phyloP scores from a whole-genome alignment of 129 eudicot genomes.

The Chrysanthemum seticuspe region DNA sequence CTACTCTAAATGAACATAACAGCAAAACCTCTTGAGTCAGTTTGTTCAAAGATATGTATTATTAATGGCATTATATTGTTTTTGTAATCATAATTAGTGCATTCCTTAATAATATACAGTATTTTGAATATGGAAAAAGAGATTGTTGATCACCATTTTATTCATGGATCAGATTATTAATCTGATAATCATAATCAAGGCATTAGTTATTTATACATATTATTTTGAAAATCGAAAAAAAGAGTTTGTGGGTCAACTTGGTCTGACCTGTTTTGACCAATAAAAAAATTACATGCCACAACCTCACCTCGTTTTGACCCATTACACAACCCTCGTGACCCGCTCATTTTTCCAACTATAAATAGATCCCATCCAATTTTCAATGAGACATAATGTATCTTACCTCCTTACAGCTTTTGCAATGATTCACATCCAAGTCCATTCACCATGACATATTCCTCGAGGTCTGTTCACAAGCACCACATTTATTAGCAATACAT shows the following conservation, averaged over 20 bases:
- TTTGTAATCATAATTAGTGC: background rate
- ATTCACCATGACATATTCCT: constrained; percentile 45
- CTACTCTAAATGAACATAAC: too few relatives aligned
- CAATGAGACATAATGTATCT: constrained; percentile 8
- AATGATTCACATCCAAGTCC: constrained; percentile 26
- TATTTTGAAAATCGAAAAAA: too few relatives aligned
- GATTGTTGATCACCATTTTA: too few relatives aligned
- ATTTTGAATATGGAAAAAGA: too few relatives aligned
- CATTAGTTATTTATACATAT: too few relatives aligned
- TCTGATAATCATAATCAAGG: too few relatives aligned
- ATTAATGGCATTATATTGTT: background rate
- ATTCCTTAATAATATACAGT: too few relatives aligned
- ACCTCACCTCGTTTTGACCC: background rate
- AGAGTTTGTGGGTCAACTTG: background rate
- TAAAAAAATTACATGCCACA: too few relatives aligned
- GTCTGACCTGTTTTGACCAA: too few relatives aligned
- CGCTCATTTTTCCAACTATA: background rate
- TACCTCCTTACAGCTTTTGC: constrained; percentile 73
- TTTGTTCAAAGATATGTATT: background rate
- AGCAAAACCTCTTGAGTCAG: too few relatives aligned
- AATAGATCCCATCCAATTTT: background rate
- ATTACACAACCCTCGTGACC: background rate
- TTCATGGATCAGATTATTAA: too few relatives aligned
- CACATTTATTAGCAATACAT: constrained; percentile 7
- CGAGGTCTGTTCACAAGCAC: constrained; percentile 63